Conservation (phyloP, 2,329 filamentous ascomycete species). For the Verticillium nubilum region DNA sequence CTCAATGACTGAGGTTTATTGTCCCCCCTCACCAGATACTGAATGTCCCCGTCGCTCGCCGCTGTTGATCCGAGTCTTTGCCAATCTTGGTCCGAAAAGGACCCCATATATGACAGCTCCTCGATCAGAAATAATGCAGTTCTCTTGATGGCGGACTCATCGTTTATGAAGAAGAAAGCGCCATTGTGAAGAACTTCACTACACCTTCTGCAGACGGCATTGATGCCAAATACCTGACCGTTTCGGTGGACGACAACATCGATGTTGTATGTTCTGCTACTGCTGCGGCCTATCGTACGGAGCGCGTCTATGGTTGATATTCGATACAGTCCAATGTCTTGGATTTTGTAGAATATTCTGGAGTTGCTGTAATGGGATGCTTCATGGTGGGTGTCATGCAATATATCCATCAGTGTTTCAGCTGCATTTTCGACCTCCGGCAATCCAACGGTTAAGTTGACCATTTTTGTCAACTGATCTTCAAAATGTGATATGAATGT, state of each 20-base stretch:
- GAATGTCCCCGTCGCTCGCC: not conserved
- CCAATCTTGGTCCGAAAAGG: not conserved
- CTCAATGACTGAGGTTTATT: not conserved
- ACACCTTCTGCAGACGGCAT: not conserved
- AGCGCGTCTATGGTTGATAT: not conserved
- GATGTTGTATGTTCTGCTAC: not conserved
- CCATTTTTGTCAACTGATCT: too few relatives aligned
- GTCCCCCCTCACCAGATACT: not conserved
- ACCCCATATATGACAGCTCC: not conserved
- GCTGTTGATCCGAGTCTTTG: not conserved
- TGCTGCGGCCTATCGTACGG: not conserved
- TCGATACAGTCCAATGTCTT: not conserved
- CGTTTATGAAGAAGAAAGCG: not conserved
- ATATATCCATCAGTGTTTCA: not conserved
- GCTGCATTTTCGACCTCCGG: not conserved
- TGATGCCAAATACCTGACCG: not conserved
- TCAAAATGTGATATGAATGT: too few relatives aligned
- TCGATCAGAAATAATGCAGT: not conserved
- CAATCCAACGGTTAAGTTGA: too few relatives aligned
- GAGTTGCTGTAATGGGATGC: not conserved
- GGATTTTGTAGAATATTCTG: not conserved
- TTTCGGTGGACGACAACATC: not conserved
- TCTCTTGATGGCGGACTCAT: not conserved
- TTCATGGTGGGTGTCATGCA: not conserved
- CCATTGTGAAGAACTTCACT: not conserved